Conservation (phyloP, 176 grass and related monocot genomes). For the Aegilops bicornis region DNA sequence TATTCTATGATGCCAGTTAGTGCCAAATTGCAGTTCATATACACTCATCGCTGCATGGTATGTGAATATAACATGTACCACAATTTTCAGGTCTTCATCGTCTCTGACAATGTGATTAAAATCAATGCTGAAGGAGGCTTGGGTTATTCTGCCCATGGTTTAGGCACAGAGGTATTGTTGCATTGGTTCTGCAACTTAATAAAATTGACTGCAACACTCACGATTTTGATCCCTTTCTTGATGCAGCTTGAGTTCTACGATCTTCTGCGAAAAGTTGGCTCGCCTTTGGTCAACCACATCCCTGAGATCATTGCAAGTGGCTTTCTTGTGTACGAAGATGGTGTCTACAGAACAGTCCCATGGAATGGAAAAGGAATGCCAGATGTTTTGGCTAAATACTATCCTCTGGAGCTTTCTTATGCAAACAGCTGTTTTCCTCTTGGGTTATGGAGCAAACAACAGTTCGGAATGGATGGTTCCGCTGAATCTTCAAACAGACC, state of each 20-base stretch:
- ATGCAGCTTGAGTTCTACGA: conserved; percentile 94
- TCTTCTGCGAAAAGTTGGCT: conserved; percentile 56
- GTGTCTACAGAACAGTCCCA: conserved; percentile 52
- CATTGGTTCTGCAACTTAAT: conserved; percentile 19
- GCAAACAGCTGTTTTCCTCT: conserved; percentile 61
- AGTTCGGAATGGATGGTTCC: conserved; percentile 41
- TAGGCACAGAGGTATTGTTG: conserved; percentile 82
- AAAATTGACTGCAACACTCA: not conserved
- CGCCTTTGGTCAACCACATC: conserved; percentile 74
- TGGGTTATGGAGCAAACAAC: conserved; percentile 87
- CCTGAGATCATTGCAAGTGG: conserved; percentile 88
- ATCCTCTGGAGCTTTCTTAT: conserved; percentile 36
- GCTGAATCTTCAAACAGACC: conserved; percentile 39
- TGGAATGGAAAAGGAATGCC: conserved; percentile 90
- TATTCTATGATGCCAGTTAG: not conserved
- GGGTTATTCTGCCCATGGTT: conserved; percentile 60
- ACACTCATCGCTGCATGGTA: not conserved
- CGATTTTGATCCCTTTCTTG: conserved; percentile 23
- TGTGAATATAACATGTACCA: conserved; percentile 16
- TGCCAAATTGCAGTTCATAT: not conserved
- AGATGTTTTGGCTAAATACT: conserved; percentile 57
- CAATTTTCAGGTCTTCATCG: conserved; percentile 78
- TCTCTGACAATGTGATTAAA: conserved; percentile 82
- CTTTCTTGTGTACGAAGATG: conserved; percentile 69
- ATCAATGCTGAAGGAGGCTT: conserved; percentile 86